Evolutionary conservation across 352 stramenopile species (phyloP).

Genomic region (Blastocystis sp.): DNA sequence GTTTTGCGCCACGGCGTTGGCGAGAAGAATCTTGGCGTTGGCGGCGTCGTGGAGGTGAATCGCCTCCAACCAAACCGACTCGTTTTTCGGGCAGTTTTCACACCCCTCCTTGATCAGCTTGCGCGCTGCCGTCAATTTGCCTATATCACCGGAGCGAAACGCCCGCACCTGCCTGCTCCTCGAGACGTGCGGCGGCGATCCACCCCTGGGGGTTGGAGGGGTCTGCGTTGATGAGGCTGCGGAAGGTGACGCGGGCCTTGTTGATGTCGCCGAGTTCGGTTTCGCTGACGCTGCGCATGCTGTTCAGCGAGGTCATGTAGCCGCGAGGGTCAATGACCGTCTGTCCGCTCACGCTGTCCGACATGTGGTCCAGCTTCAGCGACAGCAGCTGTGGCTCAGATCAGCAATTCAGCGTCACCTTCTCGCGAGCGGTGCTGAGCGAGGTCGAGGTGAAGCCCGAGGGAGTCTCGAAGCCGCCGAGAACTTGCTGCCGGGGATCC

Average conservation of each 20-base stretch:
- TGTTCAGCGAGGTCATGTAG: conserved; percentile 90
- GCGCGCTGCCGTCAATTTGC: conserved; percentile 70
- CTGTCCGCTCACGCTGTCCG: conserved; percentile 83
- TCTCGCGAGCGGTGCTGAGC: conserved; percentile 74
- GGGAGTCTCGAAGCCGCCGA: conserved; percentile 35
- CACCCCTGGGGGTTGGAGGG: conserved; percentile 91
- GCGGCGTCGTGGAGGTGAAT: conserved; percentile 82
- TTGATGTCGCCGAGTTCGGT: conserved; percentile 93
- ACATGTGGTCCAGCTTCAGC: conserved; percentile 89
- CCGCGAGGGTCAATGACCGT: conserved; percentile 91
- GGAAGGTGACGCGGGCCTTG: conserved; percentile 86
- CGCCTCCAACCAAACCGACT: conserved; percentile 97
- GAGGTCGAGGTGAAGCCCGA: conserved; percentile 61
- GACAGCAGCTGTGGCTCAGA: conserved; percentile 69
- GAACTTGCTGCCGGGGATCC: conserved; percentile 41
- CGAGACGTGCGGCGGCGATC: conserved; percentile 91
- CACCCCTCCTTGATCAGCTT: conserved; percentile 94
- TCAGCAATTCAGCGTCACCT: conserved; percentile 70
- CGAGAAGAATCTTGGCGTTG: conserved; percentile 89
- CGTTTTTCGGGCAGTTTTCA: conserved; percentile 81
- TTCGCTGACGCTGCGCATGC: conserved; percentile 69
- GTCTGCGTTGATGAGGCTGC: conserved; percentile 90
- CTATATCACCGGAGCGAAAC: conserved; percentile 26
- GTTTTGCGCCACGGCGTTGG: conserved; percentile 80
- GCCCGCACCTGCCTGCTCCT: conserved; percentile 85